phyloP scores from a whole-genome alignment of 23 red algal genomes.

The Gracilariopsis chorda region DNA sequence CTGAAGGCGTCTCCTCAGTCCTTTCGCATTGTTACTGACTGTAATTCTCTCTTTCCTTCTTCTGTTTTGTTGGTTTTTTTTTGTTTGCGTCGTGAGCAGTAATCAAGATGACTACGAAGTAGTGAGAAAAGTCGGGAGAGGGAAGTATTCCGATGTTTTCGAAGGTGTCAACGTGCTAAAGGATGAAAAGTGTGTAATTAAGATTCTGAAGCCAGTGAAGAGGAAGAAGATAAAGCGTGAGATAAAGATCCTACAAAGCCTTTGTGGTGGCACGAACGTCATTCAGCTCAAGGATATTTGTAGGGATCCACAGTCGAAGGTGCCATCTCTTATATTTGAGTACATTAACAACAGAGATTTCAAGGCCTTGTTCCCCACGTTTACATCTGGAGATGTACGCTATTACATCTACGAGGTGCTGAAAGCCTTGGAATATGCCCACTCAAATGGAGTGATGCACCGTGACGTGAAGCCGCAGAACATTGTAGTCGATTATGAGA shows the following conservation, averaged over 20 bases:
- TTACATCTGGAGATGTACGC: constrained; percentile 82
- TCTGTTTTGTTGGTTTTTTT: background rate
- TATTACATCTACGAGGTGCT: constrained; percentile 98
- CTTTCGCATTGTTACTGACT: background rate
- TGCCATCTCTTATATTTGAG: constrained; percentile 96
- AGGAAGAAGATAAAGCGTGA: constrained; percentile 99
- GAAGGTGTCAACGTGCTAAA: constrained; percentile 87
- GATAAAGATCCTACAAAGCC: constrained; percentile 94
- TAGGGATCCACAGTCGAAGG: constrained; percentile 93
- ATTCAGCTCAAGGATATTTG: constrained; percentile 91
- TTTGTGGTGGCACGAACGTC: constrained; percentile 96
- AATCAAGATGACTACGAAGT: constrained; percentile 95
- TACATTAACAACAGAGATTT: constrained; percentile 97
- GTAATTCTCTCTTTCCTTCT: background rate
- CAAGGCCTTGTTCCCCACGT: constrained; percentile 94
- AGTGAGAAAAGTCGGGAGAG: constrained; percentile 94
- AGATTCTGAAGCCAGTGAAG: constrained; percentile 98
- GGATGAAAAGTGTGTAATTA: constrained; percentile 87
- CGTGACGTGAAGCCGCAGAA: constrained; percentile 99
- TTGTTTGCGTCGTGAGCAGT: background rate
- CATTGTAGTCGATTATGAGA: constrained; percentile 89
- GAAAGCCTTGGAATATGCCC: constrained; percentile 93
- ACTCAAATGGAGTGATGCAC: constrained; percentile 97
- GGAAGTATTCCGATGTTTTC: constrained; percentile 99
- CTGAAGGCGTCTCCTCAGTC: too few relatives aligned